Evolutionary conservation across 192 early-diverging fungal species (phyloP).

Genomic region (Coemansia sp.): DNA sequence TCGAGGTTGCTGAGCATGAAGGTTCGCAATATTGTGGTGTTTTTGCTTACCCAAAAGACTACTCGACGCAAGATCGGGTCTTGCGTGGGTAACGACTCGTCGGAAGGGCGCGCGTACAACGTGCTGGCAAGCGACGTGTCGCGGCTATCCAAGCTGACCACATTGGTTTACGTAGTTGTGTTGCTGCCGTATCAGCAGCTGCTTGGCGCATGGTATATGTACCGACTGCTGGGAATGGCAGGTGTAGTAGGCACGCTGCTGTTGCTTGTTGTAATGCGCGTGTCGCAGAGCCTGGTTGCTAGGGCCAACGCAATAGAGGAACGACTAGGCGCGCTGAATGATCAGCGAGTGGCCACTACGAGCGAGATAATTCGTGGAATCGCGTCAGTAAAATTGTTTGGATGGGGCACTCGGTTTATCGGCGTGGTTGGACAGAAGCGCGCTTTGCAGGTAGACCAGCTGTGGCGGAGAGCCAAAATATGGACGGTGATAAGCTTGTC

Average conservation of each 20-base stretch:
- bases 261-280: slow-evolving; percentile 55
- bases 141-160: slow-evolving; percentile 51
- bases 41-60: slow-evolving; percentile 60
- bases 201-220: slow-evolving; percentile 65
- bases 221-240: slow-evolving; percentile 69
- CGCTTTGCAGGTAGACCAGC: slow-evolving; percentile 53
- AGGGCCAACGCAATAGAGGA: slow-evolving; percentile 54
- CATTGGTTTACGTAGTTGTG: slow-evolving; percentile 51
- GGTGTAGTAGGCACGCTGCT: slow-evolving; percentile 70
- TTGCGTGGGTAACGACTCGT: slow-evolving; percentile 16
- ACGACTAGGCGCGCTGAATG: slow-evolving; percentile 54
- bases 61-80: slow-evolving; percentile 41
- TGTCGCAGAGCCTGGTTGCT: slow-evolving; percentile 49
- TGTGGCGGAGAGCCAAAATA: slow-evolving; percentile 39
- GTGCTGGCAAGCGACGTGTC: slow-evolving; percentile 63
- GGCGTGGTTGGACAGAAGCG: slow-evolving; percentile 62
- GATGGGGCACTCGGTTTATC: slow-evolving; percentile 74
- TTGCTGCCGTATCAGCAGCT: slow-evolving; percentile 57
- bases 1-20: slow-evolving; percentile 57
- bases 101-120: slow-evolving; percentile 62
- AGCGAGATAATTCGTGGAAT: slow-evolving; percentile 84
- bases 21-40: slow-evolving; percentile 54
- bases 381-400: slow-evolving; percentile 84
- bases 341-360: slow-evolving; percentile 69
- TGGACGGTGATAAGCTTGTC: slow-evolving; percentile 59